Conservation (phyloP, 148 eudicot genomes). For the Gaultheria prostrata region DNA sequence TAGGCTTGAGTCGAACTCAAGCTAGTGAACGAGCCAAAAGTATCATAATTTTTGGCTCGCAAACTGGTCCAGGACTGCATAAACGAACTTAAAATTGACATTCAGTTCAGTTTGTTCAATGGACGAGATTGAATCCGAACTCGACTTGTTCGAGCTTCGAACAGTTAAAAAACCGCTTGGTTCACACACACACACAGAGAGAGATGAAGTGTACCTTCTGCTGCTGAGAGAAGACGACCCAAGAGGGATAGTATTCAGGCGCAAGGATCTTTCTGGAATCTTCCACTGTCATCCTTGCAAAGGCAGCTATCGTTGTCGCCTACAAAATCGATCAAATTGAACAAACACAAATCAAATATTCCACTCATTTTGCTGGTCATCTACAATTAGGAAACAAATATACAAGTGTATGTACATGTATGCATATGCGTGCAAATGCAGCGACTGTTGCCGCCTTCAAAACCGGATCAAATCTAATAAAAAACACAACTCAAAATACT, state of each 20-base stretch:
- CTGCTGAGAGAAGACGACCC: conserved; percentile 88
- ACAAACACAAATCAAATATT: conserved; percentile 8
- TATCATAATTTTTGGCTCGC: background rate
- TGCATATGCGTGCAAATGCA: no score
- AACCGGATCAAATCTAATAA: no score
- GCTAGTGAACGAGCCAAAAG: background rate
- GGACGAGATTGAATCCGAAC: background rate
- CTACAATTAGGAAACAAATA: background rate
- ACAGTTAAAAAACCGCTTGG: background rate
- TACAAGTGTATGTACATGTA: background rate
- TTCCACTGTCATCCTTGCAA: conserved; percentile 91
- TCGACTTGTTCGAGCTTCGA: background rate
- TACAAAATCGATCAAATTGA: conserved; percentile 16
- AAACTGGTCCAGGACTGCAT: background rate
- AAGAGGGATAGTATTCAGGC: conserved; percentile 82
- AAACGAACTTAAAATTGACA: background rate
- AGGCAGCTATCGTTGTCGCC: conserved; percentile 84
- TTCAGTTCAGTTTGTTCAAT: background rate
- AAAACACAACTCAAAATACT: background rate
- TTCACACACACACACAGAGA: background rate
- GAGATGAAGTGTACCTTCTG: conserved; percentile 56
- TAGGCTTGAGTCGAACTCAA: background rate
- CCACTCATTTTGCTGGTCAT: background rate
- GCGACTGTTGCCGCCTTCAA: no score
- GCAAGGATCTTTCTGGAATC: conserved; percentile 87